These are phyloP conservation scores for Ascochyta fabae DNA, from an alignment of 2,329 filamentous ascomycete genomes.

Conservation along the genomic window DNA sequence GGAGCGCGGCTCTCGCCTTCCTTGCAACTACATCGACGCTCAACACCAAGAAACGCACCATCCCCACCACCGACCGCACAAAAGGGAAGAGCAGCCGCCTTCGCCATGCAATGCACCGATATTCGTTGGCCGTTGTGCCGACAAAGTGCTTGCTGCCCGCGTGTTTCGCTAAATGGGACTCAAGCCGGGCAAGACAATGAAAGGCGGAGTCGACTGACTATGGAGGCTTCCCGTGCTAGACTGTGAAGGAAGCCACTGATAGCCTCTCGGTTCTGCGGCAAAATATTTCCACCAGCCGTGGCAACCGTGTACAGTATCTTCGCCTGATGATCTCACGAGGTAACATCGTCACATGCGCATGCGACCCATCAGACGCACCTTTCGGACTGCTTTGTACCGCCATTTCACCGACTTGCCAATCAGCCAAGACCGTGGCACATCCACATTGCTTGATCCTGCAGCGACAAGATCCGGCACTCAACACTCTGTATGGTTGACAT, in stretches of 20 bases:
- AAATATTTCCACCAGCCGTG: slow-evolving; percentile 36
- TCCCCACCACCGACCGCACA: slow-evolving; percentile 8
- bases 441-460: slow-evolving; percentile 30
- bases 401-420: slow-evolving; percentile 18
- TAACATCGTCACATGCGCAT: slow-evolving; percentile 27
- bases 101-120: slow-evolving; percentile 32
- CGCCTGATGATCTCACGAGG: slow-evolving; percentile 28
- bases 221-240: slow-evolving; percentile 8
- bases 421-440: slow-evolving; percentile 33
- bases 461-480: slow-evolving; percentile 24
- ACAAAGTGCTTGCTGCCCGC: slow-evolving; percentile 14
- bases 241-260: slow-evolving; percentile 21
- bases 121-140: slow-evolving; percentile 23
- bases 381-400: slow-evolving; percentile 33
- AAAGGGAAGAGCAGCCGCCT: slow-evolving; percentile 12
- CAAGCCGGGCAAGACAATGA: slow-evolving; percentile 1
- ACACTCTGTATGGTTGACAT: slow-evolving; percentile 25
- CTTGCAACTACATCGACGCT: slow-evolving; percentile 4
- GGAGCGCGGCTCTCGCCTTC: slow-evolving; percentile 18
- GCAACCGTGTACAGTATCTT: slow-evolving; percentile 18
- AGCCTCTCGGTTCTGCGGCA: slow-evolving; percentile 13
- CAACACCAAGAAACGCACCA: slow-evolving; percentile 13
- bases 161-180: slow-evolving; percentile 4
- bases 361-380: slow-evolving; percentile 18
- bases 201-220: slow-evolving; percentile 9